Base-by-base conservation (phyloP, 352 stramenopile genomes). In the Phytopythium aichiense region DNA sequence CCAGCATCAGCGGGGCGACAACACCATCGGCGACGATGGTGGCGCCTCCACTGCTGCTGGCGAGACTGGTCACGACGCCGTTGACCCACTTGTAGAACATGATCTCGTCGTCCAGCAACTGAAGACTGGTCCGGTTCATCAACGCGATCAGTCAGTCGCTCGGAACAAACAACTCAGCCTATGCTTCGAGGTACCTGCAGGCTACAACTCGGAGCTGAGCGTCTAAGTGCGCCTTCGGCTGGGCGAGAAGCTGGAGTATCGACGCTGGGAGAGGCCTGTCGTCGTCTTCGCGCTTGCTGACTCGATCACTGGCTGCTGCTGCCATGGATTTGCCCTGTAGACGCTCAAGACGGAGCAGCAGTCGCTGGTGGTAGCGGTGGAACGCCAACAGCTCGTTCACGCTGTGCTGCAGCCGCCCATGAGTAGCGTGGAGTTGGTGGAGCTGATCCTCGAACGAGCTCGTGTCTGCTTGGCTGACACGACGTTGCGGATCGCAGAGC, bases 71-170 rank as follows among this genome's bases (percentile, higher is more conserved):
- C 8, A 88, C 64, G 20, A 90, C 54, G 15, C 78, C 64, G 49
- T 90, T 88, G 56, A 88, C 71, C 81, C 78, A 88, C 65, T 90
- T 88, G 72, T 88, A 88, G 18, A 89, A 88, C 11, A 82, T 56
- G 40, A 73, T 70, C 63, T 91, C 77, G 33, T 90, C 69, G 42
- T 85, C 71, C 18, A 81, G 53, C 69, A 88, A 80, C 58, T 88
- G 68, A 8, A 91, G 40, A 33, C 73, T 84, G 49, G 25, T n/a
- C 72, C 81, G 49, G 25, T 22, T n/a, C 56, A 48, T 6, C 16
- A 54, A 57, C 25, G 53, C 3, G n/a, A 23, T 15, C 30, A 7
- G 46, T 66, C 22, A 48, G 20, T 48, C 40, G 15, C 42, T 22
- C 20, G 2, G 42, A 48, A 25, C 18, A 46, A 9, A 13, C 33